Conservation (phyloP, 2,329 filamentous ascomycete species). For the Penicillium corylophilum region DNA sequence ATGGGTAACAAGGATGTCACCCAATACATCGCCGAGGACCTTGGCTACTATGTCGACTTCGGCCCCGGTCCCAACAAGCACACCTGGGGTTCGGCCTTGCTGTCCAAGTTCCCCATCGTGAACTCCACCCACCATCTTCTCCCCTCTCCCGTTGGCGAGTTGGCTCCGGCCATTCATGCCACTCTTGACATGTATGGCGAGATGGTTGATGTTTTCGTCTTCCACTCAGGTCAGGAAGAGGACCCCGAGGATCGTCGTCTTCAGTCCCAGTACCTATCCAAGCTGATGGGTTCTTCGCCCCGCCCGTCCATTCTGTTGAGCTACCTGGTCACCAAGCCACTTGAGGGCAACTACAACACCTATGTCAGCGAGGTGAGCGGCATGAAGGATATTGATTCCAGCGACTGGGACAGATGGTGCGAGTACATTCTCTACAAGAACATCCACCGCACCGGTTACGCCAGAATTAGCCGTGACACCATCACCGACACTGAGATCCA, state of each 20-base stretch:
- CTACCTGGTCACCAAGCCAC: slow-evolving; percentile 88
- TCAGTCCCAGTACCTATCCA: slow-evolving; percentile 80
- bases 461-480: slow-evolving; percentile 79
- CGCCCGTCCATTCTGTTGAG: slow-evolving; percentile 82
- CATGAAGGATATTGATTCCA: slow-evolving; percentile 92
- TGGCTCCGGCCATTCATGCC: slow-evolving; percentile 95
- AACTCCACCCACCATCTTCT: slow-evolving; percentile 96
- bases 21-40: slow-evolving; percentile 89
- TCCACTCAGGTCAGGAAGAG: slow-evolving; percentile 98
- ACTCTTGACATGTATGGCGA: slow-evolving; percentile 91
- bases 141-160: slow-evolving; percentile 87
- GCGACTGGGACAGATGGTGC: slow-evolving; percentile 97
- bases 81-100: slow-evolving; percentile 89
- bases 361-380: slow-evolving; percentile 83
- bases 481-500: slow-evolving; percentile 98
- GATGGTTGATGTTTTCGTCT: slow-evolving; percentile 89
- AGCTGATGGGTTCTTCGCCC: slow-evolving; percentile 79
- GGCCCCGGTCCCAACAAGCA: slow-evolving; percentile 98
- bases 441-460: slow-evolving; percentile 81
- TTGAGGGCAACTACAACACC: slow-evolving; percentile 93
- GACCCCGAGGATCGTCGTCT: slow-evolving; percentile 86
- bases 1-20: slow-evolving; percentile 98
- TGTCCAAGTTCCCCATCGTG: slow-evolving; percentile 96
- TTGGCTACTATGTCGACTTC: slow-evolving; percentile 98
- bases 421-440: slow-evolving; percentile 97